phyloP scores from a whole-genome alignment of 805 yeast species.

The Wickerhamomyces mucosus region DNA sequence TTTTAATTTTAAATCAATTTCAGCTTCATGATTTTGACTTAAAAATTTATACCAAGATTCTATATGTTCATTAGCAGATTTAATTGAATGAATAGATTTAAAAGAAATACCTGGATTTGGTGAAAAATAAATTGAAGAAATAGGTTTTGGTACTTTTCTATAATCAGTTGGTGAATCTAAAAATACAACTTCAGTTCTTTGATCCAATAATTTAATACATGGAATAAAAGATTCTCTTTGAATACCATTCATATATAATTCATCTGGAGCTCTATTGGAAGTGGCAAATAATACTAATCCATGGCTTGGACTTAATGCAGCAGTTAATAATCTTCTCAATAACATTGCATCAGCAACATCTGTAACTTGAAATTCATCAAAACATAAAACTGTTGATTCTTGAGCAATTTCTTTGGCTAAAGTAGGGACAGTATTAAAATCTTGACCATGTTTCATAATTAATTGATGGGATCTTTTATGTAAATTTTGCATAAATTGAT shows the following conservation, averaged over 20 bases:
- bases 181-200: conserved; percentile 64
- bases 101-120: conserved; percentile 59
- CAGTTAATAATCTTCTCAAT: conserved; percentile 61
- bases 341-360: conserved; percentile 99
- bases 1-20: conserved; percentile 28
- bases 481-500: conserved; percentile 91
- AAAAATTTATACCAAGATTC: conserved; percentile 75
- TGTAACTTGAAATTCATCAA: conserved; percentile 96
- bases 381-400: conserved; percentile 71
- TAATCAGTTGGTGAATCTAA: conserved; percentile 91
- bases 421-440: conserved; percentile 74
- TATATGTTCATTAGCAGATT: conserved; percentile 51
- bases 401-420: conserved; percentile 78
- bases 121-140: conserved; percentile 65
- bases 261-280: conserved; percentile 92
- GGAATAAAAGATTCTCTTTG: conserved; percentile 91
- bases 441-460: conserved; percentile 53
- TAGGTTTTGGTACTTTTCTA: conserved; percentile 78
- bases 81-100: conserved; percentile 37
- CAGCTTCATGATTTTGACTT: conserved; percentile 45
- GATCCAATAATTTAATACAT: conserved; percentile 72
- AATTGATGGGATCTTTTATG: conserved; percentile 83
- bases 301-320: conserved; percentile 59
- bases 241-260: conserved; percentile 85
- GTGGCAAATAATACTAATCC: conserved; percentile 90